phyloP scores from a whole-genome alignment of 192 early-diverging fungal species.

The Backusella australiensis region DNA sequence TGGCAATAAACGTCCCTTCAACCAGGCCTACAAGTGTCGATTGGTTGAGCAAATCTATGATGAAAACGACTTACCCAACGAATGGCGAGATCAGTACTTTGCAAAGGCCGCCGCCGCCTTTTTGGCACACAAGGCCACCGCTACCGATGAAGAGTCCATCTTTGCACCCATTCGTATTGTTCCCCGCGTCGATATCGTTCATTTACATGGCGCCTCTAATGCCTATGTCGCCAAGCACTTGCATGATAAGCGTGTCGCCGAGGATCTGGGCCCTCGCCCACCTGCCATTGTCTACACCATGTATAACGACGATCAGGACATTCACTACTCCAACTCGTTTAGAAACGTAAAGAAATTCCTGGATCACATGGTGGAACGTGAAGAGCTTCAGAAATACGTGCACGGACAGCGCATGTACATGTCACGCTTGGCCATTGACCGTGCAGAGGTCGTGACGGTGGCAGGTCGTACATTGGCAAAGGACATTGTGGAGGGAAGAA shows the following conservation, averaged over 20 bases:
- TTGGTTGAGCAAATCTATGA: conserved; percentile 42
- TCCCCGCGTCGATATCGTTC: conserved; percentile 47
- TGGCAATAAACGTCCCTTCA: conserved; percentile 43
- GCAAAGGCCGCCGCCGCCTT: conserved; percentile 52
- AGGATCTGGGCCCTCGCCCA: conserved; percentile 39
- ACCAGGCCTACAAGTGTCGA: conserved; percentile 41
- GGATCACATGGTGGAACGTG: conserved; percentile 28
- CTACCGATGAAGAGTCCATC: conserved; percentile 44
- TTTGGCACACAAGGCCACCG: conserved; percentile 42
- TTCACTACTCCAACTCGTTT: conserved; percentile 48
- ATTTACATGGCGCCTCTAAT: conserved; percentile 21
- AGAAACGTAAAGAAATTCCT: conserved; percentile 49
- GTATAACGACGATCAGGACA: conserved; percentile 55
- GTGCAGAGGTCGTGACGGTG: conserved; percentile 48
- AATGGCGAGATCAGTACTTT: conserved; percentile 60
- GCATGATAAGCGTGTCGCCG: conserved; percentile 19
- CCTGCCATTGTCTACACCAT: conserved; percentile 56
- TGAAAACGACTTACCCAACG: conserved; percentile 41
- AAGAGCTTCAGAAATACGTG: conserved; percentile 38
- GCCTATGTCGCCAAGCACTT: conserved; percentile 46
- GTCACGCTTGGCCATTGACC: conserved; percentile 46
- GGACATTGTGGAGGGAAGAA: conserved; percentile 49
- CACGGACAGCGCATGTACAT: conserved; percentile 50
- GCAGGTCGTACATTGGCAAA: conserved; percentile 47
- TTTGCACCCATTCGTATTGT: conserved; percentile 36